Evolutionary conservation across 148 eudicot genomes (phyloP).

Genomic region (Suaeda aralocaspica): DNA sequence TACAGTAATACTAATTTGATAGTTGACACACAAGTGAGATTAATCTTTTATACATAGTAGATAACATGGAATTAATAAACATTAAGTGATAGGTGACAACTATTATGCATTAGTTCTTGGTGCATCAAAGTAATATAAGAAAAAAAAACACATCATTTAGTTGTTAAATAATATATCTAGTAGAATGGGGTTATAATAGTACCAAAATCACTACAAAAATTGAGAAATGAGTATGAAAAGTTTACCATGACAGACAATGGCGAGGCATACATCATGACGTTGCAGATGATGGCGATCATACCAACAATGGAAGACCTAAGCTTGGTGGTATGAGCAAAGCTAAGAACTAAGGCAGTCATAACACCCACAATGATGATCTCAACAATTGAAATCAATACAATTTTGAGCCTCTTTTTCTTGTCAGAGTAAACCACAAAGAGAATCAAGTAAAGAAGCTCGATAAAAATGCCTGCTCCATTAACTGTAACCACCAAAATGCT

Average conservation of each 20-base stretch:
- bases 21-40: too few species aligned
- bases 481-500: constrained; percentile 66
- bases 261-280: constrained; percentile 81
- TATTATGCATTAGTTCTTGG: too few species aligned
- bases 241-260: constrained; percentile 79
- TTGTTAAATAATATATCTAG: too few species aligned
- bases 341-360: constrained; percentile 46
- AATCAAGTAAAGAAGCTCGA: constrained; percentile 53
- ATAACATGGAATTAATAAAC: too few species aligned
- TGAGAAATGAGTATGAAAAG: background rate
- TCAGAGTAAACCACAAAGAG: constrained; percentile 56
- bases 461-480: constrained; percentile 55
- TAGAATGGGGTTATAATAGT: too few species aligned
- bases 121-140: too few species aligned
- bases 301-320: constrained; percentile 65
- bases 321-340: constrained; percentile 46
- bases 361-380: constrained; percentile 45
- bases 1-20: too few species aligned
- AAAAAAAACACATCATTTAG: too few species aligned
- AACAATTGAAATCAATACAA: constrained; percentile 32
- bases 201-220: background rate
- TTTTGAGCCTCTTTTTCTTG: constrained; percentile 40
- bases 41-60: too few species aligned
- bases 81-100: too few species aligned
- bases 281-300: constrained; percentile 45